Evolutionary conservation across 768 basidiomycete species (phyloP).

Genomic region (Daedaleopsis nitida): DNA sequence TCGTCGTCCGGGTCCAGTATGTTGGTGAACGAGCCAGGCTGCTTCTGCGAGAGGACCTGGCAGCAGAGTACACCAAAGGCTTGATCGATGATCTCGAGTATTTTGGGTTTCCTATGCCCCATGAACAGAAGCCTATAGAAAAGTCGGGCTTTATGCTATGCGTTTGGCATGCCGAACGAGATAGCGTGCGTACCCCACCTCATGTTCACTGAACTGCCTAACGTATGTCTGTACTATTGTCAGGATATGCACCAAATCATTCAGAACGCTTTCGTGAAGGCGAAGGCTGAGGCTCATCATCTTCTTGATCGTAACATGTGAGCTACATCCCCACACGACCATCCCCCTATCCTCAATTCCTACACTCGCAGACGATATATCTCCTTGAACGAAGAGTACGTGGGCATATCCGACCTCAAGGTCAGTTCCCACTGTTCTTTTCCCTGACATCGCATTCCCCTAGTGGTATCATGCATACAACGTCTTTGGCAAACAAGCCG

Average conservation of each 20-base stretch:
- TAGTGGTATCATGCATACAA: slow-evolving; percentile 18
- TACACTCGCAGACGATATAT: slow-evolving; percentile 11
- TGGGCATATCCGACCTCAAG: slow-evolving; percentile 12
- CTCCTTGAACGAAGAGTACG: slow-evolving; percentile 23
- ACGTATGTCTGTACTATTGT: not conserved
- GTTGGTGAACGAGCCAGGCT: slow-evolving; percentile 19
- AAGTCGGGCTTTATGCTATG: slow-evolving; percentile 20
- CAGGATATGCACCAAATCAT: slow-evolving; percentile 20
- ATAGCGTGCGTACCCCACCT: slow-evolving; percentile 11
- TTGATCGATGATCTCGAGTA: slow-evolving; percentile 18
- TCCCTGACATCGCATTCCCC: not conserved
- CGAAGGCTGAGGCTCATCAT: slow-evolving; percentile 4
- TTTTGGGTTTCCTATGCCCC: slow-evolving; percentile 15
- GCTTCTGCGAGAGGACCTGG: slow-evolving; percentile 16
- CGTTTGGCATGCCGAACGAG: slow-evolving; percentile 13
- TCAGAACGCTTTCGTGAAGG: slow-evolving; percentile 14
- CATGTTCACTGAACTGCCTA: not conserved
- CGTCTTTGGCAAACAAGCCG: slow-evolving; percentile 13
- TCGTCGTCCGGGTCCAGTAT: slow-evolving; percentile 22
- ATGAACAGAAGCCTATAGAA: slow-evolving; percentile 19
- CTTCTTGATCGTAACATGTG: slow-evolving; percentile 17
- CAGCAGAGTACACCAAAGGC: slow-evolving; percentile 17
- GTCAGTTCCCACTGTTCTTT: slow-evolving; percentile 11
- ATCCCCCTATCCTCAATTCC: not conserved
- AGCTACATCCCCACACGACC: not conserved